Base-by-base conservation (phyloP, 768 basidiomycete species). In the Tulasnella sp. region DNA sequence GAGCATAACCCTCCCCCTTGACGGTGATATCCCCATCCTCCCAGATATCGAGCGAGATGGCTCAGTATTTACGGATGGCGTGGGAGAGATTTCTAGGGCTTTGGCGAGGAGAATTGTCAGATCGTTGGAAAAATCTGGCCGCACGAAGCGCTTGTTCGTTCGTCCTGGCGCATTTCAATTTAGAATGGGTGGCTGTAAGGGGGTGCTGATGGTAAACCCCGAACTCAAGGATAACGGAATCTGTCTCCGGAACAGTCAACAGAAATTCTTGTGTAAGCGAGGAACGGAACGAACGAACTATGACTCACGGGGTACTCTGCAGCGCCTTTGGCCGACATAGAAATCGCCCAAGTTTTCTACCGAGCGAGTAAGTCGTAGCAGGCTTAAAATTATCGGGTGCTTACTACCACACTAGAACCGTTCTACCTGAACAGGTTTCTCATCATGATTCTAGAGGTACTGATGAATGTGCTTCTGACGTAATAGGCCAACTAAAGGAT, bases 31-130 rank as follows among this genome's bases (percentile, higher is more conserved):
- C 60, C 28, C 85, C 28, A 82, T 86, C 28, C 83, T 88, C 0
- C 86, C 88, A n/a, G 91, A 93, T 84, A 88, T 92, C 40, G 83
- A 88, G 48, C 54, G 83, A 82, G 24, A 87, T 86, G 82, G 81
- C 90, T 89, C 80, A 85, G 86, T 46, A 72, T 93, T 93, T 84
- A 93, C 93, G 0, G 93, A 94, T 83, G 93, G 93, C 6, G 90
- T 92, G 34, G 94, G 93, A 1, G 90, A 89, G 0, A 88, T 93
- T 81, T 93, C 92, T 1, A 83, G 84, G 11, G 87, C 89, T 31
- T 84, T 93, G 31, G 91, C 91, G 0, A 83, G 84, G 7, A 88
- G 87, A 9, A 90, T 93, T 16, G 86, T 86, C 84, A 81, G 81
- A 18, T 88, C 88, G 77, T 82, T 87, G 8, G 41, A 60, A 3